A percentile compares a stretch with the other conserved stretches of the same genome.
phyloP scores from a whole-genome alignment of 495 filamentous ascomycete species.

The Daldinia loculata region DNA sequence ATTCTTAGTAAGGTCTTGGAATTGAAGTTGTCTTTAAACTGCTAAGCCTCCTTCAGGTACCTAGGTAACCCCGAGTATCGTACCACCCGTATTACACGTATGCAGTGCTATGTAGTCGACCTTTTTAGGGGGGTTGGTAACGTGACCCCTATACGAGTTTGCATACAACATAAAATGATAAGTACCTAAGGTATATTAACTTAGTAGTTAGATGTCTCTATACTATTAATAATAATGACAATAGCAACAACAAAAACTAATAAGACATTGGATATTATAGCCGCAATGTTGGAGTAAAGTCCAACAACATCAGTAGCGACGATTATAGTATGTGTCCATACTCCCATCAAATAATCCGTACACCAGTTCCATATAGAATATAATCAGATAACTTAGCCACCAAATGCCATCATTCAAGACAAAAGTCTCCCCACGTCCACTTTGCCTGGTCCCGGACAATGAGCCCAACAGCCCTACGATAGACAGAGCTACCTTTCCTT shows the following conservation, averaged over 20 bases:
- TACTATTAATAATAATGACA: not conserved
- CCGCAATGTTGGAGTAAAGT: too few relatives aligned
- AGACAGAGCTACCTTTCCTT: not conserved
- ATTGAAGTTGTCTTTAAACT: not conserved
- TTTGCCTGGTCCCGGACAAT: not conserved
- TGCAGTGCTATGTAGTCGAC: not conserved
- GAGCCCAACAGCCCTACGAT: not conserved
- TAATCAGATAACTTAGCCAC: too few relatives aligned
- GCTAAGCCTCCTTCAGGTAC: slow-evolving; percentile 1
- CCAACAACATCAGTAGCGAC: too few relatives aligned
- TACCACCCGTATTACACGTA: not conserved
- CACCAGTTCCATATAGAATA: too few relatives aligned
- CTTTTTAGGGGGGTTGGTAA: not conserved
- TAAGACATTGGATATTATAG: not conserved
- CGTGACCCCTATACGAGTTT: not conserved
- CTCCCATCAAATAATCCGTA: too few relatives aligned
- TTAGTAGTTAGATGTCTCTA: not conserved
- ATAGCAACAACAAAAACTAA: too few relatives aligned
- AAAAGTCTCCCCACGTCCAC: not conserved
- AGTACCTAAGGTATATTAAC: not conserved
- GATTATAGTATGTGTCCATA: too few relatives aligned
- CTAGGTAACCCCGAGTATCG: not conserved
- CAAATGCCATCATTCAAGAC: not conserved
- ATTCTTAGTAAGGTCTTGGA: not conserved
- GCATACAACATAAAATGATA: not conserved